Evolutionary conservation across 2,329 filamentous ascomycete genomes (phyloP), one percentile per base, ranked within the genome.

Genomic region (Claviceps spartinae): DNA sequence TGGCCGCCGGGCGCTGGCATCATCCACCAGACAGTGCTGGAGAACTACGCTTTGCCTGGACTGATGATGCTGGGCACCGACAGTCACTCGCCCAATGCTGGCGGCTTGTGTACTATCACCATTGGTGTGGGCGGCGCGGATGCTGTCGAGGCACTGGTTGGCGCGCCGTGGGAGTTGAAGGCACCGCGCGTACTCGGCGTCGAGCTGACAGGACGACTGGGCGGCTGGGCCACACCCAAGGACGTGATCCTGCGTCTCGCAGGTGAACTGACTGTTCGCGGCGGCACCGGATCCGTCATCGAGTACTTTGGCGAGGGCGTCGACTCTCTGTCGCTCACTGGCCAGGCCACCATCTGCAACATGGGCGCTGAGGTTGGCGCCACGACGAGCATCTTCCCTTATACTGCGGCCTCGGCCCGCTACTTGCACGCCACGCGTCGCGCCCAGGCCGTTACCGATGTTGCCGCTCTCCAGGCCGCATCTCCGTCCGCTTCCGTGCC

Each of bases 61-160:
- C 71, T 97, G 60, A 96, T 98, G 90, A 97, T 98, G 89, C 79
- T 98, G 42, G 93, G 93, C 52, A 98, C 93, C 34, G 93, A 98
- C 69, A 95, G 88, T 63, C 93, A 98, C 69, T 96, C 89, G 46
- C 93, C 93, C 44, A 98, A 97, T 65, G 93, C 88, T n/a, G 93
- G 93, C 61, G 93, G 93, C 54, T 74, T 97, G 51, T 89, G 86
- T 59, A 90, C 88, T 4, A 88, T 96, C 62, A 93, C 93, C 8
- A 97, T 98, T 65, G 93, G 93, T 67, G 93, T 98, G 37, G 93
- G 93, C 63, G 93, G 93, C 63, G 93, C 93, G 24, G 93, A 98
- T 70, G 93, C 93, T 24, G 93, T 98, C 2, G 93, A 98, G 71
- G 93, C 91, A 7, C 79, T 98, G 42, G 93, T 96, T 2, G 90